These are phyloP conservation scores for Ustilago tritici DNA, from an alignment of 1,284 basidiomycete species.

Conservation along the genomic window DNA sequence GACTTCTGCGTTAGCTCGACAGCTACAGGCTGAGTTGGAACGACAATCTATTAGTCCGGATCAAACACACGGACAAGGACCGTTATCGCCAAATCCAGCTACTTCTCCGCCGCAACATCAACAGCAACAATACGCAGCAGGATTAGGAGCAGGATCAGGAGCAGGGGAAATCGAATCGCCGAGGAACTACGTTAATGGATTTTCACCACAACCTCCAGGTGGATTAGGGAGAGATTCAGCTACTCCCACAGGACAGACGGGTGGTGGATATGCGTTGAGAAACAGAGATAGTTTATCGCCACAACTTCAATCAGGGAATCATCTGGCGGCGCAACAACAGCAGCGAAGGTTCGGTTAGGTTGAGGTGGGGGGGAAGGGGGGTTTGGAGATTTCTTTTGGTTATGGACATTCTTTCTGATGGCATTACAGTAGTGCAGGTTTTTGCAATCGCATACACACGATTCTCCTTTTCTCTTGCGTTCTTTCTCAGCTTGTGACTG, in stretches of 20 bases:
- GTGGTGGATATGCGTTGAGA: background rate
- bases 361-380: background rate
- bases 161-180: constrained; percentile 2
- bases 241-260: constrained; percentile 13
- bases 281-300: background rate
- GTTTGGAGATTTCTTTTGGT: background rate
- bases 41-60: background rate
- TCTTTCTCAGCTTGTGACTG: too few relatives aligned
- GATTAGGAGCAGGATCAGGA: background rate
- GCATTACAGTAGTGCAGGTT: background rate
- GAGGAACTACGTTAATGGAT: constrained; percentile 38
- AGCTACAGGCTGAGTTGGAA: constrained; percentile 48
- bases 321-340: background rate
- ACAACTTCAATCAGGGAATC: background rate
- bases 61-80: background rate
- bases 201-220: constrained; percentile 1
- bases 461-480: background rate
- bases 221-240: constrained; percentile 11
- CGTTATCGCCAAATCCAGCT: background rate
- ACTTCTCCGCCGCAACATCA: background rate
- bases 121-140: background rate
- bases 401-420: background rate
- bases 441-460: constrained; percentile 1
- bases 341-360: background rate
- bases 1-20: constrained; percentile 40